Percentiles rank a stretch among this genome's conserved stretches.
Evolutionary conservation across 2,329 filamentous ascomycete species (phyloP).

Genomic region (Gaeumannomyces tritici): DNA sequence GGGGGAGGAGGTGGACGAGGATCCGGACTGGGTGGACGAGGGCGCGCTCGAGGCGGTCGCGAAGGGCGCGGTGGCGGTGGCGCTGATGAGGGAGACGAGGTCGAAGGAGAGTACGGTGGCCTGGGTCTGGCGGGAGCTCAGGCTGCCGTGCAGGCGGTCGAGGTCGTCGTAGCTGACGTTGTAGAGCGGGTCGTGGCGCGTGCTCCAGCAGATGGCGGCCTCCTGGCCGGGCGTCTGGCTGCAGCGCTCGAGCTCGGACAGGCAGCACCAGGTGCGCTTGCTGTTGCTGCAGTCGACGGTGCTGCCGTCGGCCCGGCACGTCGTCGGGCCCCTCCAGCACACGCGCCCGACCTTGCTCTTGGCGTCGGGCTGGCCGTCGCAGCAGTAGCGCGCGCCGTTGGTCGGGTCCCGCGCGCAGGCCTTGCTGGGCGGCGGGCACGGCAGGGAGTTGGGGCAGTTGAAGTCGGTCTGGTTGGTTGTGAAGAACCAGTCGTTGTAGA

Average conservation of each 20-base stretch:
- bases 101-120: conserved; percentile 9
- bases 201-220: conserved; percentile 12
- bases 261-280: conserved; percentile 8
- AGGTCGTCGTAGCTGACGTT: conserved; percentile 8
- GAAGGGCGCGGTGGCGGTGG: conserved; percentile 3
- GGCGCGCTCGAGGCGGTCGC: not conserved
- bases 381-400: conserved; percentile 11
- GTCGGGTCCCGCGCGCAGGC: conserved; percentile 12
- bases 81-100: conserved; percentile 5
- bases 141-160: conserved; percentile 9
- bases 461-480: conserved; percentile 8
- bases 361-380: conserved; percentile 3
- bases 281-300: conserved; percentile 10
- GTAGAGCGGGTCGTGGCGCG: conserved; percentile 8
- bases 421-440: conserved; percentile 7
- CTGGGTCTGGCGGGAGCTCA: conserved; percentile 7
- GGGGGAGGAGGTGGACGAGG: no score
- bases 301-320: conserved; percentile 9
- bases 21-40: no score
- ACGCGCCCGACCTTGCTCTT: conserved; percentile 1
- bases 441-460: conserved; percentile 6
- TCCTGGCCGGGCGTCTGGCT: conserved; percentile 6
- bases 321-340: conserved; percentile 8
- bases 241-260: conserved; percentile 6
- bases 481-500: conserved; percentile 11